These are phyloP conservation scores for Rhazya stricta DNA, from an alignment of 257 asterid genomes.

Conservation along the genomic window DNA sequence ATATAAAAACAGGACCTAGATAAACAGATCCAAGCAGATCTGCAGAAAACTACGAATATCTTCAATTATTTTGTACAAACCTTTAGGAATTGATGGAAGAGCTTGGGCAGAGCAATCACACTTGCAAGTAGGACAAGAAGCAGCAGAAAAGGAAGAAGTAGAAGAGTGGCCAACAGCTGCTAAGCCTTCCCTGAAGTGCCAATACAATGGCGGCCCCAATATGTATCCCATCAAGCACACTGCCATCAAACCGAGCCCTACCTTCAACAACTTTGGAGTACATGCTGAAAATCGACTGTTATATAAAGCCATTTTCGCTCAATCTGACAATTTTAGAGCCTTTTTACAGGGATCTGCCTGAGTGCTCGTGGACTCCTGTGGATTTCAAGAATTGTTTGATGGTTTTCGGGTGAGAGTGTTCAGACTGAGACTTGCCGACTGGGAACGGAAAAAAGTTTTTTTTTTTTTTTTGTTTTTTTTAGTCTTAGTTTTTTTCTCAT, in stretches of 20 bases:
- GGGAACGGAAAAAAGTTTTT: not conserved
- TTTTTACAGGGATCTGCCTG: not conserved
- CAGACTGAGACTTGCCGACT: not conserved
- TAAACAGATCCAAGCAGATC: slow-evolving; percentile 24
- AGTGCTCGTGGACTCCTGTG: not conserved
- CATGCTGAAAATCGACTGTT: not conserved
- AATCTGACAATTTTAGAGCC: not conserved
- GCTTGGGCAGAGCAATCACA: slow-evolving; percentile 77
- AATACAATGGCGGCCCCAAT: slow-evolving; percentile 81
- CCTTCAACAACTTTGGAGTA: slow-evolving; percentile 44
- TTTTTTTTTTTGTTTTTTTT: too few relatives aligned
- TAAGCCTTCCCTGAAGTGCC: slow-evolving; percentile 76
- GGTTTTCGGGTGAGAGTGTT: not conserved
- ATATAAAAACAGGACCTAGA: not conserved
- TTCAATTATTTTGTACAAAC: slow-evolving; percentile 15
- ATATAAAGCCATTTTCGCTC: not conserved
- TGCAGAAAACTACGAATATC: not conserved
- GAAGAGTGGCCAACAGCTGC: slow-evolving; percentile 48
- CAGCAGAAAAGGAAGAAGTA: slow-evolving; percentile 41
- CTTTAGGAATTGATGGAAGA: slow-evolving; percentile 61
- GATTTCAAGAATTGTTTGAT: not conserved
- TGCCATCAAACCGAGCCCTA: slow-evolving; percentile 55
- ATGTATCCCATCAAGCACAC: slow-evolving; percentile 60
- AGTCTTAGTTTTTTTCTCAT: too few relatives aligned
- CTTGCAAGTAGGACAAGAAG: slow-evolving; percentile 60